Evolutionary conservation across 2,329 filamentous ascomycete genomes (phyloP).

Genomic region (Tolypocladium ophioglossoides): DNA sequence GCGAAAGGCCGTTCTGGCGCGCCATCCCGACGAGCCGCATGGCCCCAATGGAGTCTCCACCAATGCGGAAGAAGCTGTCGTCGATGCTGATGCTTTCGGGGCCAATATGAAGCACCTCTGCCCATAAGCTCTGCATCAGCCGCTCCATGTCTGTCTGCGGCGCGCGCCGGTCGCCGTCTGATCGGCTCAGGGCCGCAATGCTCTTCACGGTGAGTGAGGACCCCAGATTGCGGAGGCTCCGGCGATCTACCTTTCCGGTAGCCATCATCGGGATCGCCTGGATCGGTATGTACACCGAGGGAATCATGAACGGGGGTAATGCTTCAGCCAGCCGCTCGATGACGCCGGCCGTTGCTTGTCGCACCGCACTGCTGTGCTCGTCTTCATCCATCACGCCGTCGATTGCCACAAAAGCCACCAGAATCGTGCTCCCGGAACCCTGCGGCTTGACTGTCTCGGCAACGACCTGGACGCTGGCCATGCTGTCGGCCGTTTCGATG

Average conservation of each 20-base stretch:
- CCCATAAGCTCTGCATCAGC: slow-evolving; percentile 21
- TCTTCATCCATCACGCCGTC: not conserved
- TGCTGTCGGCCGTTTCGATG: not conserved
- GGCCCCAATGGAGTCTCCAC: slow-evolving; percentile 29
- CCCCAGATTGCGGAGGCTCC: not conserved
- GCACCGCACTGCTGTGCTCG: not conserved
- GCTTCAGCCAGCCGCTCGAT: not conserved
- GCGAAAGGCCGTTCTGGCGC: slow-evolving; percentile 11
- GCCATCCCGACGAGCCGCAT: slow-evolving; percentile 26
- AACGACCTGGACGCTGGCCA: not conserved
- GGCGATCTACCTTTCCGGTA: slow-evolving; percentile 4
- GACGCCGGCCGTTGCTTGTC: not conserved
- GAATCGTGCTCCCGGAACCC: not conserved
- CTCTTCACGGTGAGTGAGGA: not conserved
- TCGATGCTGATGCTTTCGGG: slow-evolving; percentile 17
- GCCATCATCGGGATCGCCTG: slow-evolving; percentile 2
- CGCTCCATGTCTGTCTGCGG: slow-evolving; percentile 6
- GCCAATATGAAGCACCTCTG: slow-evolving; percentile 24
- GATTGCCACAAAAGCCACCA: not conserved
- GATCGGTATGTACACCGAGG: slow-evolving; percentile 3
- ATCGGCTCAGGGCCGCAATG: slow-evolving; percentile 1
- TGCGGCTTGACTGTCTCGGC: not conserved
- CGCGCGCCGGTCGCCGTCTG: slow-evolving; percentile 3
- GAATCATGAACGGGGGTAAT: slow-evolving; percentile 5
- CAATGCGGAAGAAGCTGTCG: slow-evolving; percentile 25